Conservation (phyloP, 2,329 filamentous ascomycete genomes). For the Madurella mycetomatis region DNA sequence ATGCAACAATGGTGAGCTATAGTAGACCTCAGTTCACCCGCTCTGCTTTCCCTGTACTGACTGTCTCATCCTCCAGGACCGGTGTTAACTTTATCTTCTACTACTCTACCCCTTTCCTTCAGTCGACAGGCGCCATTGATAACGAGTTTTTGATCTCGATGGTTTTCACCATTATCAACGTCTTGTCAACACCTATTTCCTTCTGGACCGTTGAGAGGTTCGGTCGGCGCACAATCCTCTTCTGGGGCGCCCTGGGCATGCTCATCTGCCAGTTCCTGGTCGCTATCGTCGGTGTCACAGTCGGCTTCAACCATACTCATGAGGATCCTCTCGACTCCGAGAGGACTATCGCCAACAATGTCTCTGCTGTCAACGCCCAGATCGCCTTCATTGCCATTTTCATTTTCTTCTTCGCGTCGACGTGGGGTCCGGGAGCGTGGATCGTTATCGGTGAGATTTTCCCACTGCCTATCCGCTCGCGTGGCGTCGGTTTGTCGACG, state of each 20-base stretch:
- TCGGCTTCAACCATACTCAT: conserved; percentile 50
- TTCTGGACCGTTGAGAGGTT: conserved; percentile 82
- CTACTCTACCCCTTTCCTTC: conserved; percentile 80
- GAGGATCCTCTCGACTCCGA: conserved; percentile 39
- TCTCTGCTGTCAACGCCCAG: conserved; percentile 60
- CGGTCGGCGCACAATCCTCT: conserved; percentile 74
- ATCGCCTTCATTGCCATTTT: conserved; percentile 88
- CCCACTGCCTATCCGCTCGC: conserved; percentile 82
- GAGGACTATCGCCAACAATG: conserved; percentile 46
- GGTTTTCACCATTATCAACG: conserved; percentile 85
- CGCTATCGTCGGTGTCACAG: conserved; percentile 66
- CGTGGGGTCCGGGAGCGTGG: conserved; percentile 81
- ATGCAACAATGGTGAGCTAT: conserved; percentile 61
- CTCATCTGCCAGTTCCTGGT: conserved; percentile 82
- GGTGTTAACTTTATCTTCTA: conserved; percentile 94
- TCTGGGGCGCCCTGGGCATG: conserved; percentile 78
- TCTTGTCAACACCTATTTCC: conserved; percentile 76
- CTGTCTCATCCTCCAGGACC: conserved; percentile 44
- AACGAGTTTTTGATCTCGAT: conserved; percentile 81
- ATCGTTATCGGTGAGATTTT: conserved; percentile 86
- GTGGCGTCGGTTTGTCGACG: conserved; percentile 80
- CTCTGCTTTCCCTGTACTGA: background rate
- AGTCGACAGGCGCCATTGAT: conserved; percentile 67
- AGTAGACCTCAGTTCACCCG: background rate
- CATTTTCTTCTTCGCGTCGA: conserved; percentile 88